These are phyloP conservation scores for Pyricularia pennisetigena DNA, from an alignment of 2,329 filamentous ascomycete species.

Conservation along the genomic window DNA sequence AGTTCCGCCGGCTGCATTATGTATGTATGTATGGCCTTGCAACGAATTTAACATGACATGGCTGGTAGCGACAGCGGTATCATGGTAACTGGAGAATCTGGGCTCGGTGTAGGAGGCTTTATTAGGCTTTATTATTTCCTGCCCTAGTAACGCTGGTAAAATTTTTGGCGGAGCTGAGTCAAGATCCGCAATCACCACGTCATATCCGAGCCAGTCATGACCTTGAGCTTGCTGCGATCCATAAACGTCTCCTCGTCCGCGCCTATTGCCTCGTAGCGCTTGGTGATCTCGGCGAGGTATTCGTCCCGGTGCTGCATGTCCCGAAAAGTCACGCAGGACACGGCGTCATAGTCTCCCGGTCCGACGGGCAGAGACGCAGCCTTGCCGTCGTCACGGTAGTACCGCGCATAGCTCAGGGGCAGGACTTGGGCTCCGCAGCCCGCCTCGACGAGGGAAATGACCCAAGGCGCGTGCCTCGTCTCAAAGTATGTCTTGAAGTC, in stretches of 20 bases:
- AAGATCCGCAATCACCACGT: neutral
- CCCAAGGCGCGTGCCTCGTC: neutral
- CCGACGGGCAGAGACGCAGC: neutral
- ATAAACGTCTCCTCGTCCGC: neutral
- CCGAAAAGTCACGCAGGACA: neutral
- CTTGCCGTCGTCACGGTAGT: neutral
- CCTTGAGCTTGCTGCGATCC: neutral
- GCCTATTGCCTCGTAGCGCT: neutral
- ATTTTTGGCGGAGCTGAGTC: no score
- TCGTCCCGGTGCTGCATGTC: neutral
- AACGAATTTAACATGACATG: no score
- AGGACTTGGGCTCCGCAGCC: neutral
- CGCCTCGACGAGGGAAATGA: neutral
- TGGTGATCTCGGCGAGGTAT: neutral
- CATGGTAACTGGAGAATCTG: no score
- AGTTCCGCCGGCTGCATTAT: no score
- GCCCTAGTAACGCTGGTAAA: no score
- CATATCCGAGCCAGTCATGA: neutral
- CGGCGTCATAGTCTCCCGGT: neutral
- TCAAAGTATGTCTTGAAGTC: neutral
- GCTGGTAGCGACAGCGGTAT: no score
- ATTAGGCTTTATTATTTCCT: no score
- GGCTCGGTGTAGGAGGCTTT: no score
- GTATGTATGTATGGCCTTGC: no score
- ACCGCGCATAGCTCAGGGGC: neutral